These are phyloP conservation scores for Somion occarium DNA, from an alignment of 1,284 basidiomycete species.

Conservation along the genomic window DNA sequence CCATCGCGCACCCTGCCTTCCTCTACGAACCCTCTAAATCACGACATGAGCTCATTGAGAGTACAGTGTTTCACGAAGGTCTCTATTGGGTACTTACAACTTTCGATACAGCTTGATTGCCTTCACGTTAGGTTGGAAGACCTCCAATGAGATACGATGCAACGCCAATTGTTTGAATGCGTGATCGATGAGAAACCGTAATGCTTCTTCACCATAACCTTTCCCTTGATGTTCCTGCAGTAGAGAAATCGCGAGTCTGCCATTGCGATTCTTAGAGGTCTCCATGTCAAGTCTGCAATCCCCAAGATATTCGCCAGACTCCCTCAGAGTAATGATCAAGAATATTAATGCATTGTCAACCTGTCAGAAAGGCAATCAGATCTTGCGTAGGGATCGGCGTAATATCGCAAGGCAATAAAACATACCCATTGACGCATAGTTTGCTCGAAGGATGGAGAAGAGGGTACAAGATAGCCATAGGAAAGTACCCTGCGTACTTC, in stretches of 20 bases:
- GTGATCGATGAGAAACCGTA: constrained; percentile 6
- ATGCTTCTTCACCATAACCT: constrained; percentile 7
- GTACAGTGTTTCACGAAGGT: not conserved
- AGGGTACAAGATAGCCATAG: constrained; percentile 3
- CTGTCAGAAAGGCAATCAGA: no score
- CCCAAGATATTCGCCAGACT: no score
- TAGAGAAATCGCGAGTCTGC: constrained; percentile 1
- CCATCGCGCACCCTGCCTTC: constrained; percentile 7
- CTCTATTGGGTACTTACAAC: constrained; percentile 3
- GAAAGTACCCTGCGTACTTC: constrained; percentile 1
- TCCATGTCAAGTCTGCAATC: no score
- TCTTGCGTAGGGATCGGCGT: no score
- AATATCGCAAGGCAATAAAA: no score
- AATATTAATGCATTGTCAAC: no score
- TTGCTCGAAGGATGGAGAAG: no score
- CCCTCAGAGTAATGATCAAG: no score
- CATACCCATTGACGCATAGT: no score
- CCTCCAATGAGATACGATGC: constrained; percentile 7
- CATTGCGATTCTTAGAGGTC: constrained; percentile 11
- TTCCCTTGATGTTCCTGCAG: not conserved
- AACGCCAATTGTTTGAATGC: constrained; percentile 6
- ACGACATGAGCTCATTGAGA: not conserved
- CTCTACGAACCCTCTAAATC: constrained; percentile 9
- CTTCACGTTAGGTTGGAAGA: constrained; percentile 2
- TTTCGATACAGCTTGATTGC: constrained; percentile 7